A percentile compares a stretch with the other conserved stretches of the same genome.
phyloP scores from a whole-genome alignment of 257 asterid genomes.

The Knoxia roxburghii region DNA sequence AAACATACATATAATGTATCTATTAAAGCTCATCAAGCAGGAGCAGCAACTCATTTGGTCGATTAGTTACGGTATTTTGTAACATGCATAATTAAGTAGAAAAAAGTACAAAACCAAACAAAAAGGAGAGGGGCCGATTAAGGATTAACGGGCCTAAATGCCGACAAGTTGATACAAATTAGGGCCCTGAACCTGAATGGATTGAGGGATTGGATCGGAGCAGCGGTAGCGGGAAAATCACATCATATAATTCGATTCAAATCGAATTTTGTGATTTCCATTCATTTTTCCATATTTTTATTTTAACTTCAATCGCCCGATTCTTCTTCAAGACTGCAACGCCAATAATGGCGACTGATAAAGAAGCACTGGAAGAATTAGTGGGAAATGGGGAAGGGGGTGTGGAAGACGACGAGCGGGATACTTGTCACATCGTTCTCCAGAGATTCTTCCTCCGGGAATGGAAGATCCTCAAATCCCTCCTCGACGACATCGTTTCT shows the following conservation, averaged over 20 bases:
- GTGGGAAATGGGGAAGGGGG: constrained; percentile 21
- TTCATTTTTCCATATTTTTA: neutral
- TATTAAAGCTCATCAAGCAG: no score
- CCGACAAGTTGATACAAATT: neutral
- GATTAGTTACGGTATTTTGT: no score
- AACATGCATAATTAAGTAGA: neutral
- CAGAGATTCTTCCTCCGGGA: constrained; percentile 86
- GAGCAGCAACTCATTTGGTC: no score
- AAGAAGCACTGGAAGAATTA: constrained; percentile 5
- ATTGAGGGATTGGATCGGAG: neutral
- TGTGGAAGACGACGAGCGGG: constrained; percentile 77
- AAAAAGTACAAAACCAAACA: neutral
- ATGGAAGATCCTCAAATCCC: constrained; percentile 82
- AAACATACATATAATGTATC: no score
- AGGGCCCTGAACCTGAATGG: neutral
- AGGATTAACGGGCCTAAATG: neutral
- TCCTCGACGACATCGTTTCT: constrained; percentile 66
- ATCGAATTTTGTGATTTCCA: neutral
- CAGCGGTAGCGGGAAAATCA: constrained; percentile 12
- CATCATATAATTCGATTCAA: constrained; percentile 1
- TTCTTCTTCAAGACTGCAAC: neutral
- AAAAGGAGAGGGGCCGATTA: neutral
- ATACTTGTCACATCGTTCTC: constrained; percentile 63
- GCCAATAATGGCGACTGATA: neutral
- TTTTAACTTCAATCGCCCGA: neutral